Evolutionary conservation across 495 filamentous ascomycete species (phyloP), one percentile per base, ranked within the genome.

Genomic region (Talaromyces thailandensis): DNA sequence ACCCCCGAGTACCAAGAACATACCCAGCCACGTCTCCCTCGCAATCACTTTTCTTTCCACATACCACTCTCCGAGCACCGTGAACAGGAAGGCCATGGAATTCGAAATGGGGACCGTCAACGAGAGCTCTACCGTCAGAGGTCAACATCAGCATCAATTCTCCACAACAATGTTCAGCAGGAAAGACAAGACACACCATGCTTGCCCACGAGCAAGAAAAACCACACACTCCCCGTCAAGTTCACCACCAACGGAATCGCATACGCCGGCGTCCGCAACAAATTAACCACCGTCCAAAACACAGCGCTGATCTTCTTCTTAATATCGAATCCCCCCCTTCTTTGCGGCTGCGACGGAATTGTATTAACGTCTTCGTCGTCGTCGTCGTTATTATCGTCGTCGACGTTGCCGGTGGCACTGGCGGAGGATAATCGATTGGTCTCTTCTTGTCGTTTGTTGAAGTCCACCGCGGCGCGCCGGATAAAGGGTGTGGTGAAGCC

Each of bases 31-130:
- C 2, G 93, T 96, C 75, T 95, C 89, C 79, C 86, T 80, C 63
- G 84, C 86, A 64, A 98, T 94, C 3, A 89, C 87, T 74, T 97
- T 98, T 64, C 82, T 83, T 61, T 96, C 94, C 0, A 92, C 91
- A 80, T 87, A 95, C 93, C 93, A 97, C 67, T 98, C 94, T 0
- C 92, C 94, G 32, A 96, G 70, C 8, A 96, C 93, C 0, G 94
- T 98, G 69, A 97, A 98, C 59, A 98, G 67, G 66, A 98, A 98
- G 0, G 94, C 94, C 64, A 95, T 73, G 1, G 91, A 94, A 68
- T 98, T 98, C 3, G 92, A 90, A 60, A 98, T 92, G 0, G 94
- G 94, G 7, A 98, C 93, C 16, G 93, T 96, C 60, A 98, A 77
- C 64, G 91, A 96, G 66, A 97, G 67, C 72, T 98, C 94, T 93